These are phyloP conservation scores for Lachancea meyersii DNA, from an alignment of 805 yeast genomes.

Conservation along the genomic window DNA sequence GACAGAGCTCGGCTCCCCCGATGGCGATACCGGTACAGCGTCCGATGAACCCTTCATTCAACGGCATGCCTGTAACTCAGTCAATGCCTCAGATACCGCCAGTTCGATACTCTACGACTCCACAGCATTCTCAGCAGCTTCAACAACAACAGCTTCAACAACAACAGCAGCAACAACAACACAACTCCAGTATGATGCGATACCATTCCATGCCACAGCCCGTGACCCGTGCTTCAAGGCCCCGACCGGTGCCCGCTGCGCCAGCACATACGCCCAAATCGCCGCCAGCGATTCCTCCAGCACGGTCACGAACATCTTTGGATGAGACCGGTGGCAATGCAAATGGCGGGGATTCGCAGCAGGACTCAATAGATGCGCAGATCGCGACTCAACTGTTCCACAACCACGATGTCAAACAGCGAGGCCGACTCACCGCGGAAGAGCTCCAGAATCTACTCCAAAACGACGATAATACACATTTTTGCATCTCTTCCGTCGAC, in stretches of 20 bases:
- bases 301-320: conserved; percentile 2
- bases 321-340: too few relatives aligned
- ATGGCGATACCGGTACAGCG: conserved; percentile 6
- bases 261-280: background rate
- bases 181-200: background rate
- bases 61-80: conserved; percentile 14
- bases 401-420: conserved; percentile 28
- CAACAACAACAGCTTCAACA: background rate
- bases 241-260: background rate
- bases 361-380: conserved; percentile 23
- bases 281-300: background rate
- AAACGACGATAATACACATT: conserved; percentile 32
- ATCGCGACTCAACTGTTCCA: conserved; percentile 29
- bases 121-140: too few relatives aligned
- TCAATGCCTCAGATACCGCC: conserved; percentile 2
- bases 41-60: conserved; percentile 15
- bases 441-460: conserved; percentile 32
- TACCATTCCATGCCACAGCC: conserved; percentile 2
- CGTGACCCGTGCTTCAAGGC: background rate
- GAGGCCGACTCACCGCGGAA: conserved; percentile 30
- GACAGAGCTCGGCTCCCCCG: conserved; percentile 5
- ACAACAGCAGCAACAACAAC: conserved; percentile 4
- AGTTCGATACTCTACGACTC: background rate
- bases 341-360: conserved; percentile 7
- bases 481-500: conserved; percentile 32